Conservation (phyloP, 2,329 filamentous ascomycete species). For the Trichoderma simmonsii region DNA sequence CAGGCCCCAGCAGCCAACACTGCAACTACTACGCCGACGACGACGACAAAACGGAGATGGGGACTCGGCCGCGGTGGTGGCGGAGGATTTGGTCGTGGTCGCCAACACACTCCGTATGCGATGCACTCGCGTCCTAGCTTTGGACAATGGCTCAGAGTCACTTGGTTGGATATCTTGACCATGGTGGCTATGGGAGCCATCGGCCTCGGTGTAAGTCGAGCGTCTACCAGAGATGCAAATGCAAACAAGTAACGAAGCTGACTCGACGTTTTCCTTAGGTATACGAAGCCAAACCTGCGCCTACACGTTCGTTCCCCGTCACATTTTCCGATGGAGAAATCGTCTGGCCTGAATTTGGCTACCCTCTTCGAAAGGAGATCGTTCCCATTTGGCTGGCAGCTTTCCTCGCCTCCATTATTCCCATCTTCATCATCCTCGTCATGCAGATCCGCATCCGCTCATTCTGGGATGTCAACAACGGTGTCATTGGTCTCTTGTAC, state of each 20-base stretch:
- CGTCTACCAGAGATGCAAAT: background rate
- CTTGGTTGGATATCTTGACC: conserved; percentile 64
- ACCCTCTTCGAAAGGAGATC: conserved; percentile 67
- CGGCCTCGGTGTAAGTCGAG: conserved; percentile 58
- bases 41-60: background rate
- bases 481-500: conserved; percentile 66
- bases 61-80: background rate
- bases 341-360: conserved; percentile 68
- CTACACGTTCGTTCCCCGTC: conserved; percentile 67
- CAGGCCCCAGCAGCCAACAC: background rate
- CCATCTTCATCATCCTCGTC: conserved; percentile 61
- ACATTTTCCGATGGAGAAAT: conserved; percentile 64
- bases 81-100: background rate
- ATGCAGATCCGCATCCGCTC: conserved; percentile 66
- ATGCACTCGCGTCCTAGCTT: conserved; percentile 57
- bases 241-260: background rate
- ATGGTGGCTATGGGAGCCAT: conserved; percentile 65
- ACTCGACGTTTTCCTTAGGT: conserved; percentile 38
- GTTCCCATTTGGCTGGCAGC: conserved; percentile 70
- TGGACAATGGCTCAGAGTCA: conserved; percentile 66
- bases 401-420: conserved; percentile 61
- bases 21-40: background rate
- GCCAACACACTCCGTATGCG: conserved; percentile 28
- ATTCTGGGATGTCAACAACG: conserved; percentile 71
- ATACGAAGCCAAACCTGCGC: conserved; percentile 62